Evolutionary conservation across 2,329 filamentous ascomycete genomes (phyloP).

Genomic region (Ceratocystis harringtonii): DNA sequence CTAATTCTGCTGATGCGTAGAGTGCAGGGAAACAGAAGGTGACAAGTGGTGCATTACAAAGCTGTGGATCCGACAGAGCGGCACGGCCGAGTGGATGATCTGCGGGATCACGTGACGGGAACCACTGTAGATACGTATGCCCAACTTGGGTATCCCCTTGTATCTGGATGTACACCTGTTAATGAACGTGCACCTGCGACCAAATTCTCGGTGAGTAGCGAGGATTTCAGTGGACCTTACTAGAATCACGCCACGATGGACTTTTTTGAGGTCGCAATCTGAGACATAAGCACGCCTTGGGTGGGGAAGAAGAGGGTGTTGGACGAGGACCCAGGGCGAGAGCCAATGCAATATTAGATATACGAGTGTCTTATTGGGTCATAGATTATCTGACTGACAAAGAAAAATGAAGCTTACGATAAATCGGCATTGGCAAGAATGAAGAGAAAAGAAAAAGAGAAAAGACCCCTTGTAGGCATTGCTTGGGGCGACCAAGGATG

Average conservation of each 20-base stretch:
- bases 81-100: not conserved
- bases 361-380: not conserved
- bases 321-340: not conserved
- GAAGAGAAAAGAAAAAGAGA: not conserved
- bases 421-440: not conserved
- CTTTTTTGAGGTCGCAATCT: not conserved
- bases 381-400: not conserved
- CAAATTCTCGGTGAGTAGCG: slow-evolving; percentile 3
- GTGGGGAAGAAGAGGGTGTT: not conserved
- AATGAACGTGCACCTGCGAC: not conserved
- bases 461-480: not conserved
- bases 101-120: not conserved
- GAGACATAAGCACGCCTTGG: not conserved
- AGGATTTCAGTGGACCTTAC: not conserved
- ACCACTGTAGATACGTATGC: not conserved
- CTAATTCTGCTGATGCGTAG: not conserved
- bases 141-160: not conserved
- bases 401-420: not conserved
- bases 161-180: not conserved
- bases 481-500: not conserved
- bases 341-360: not conserved
- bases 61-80: not conserved
- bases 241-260: not conserved
- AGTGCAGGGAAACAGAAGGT: not conserved
- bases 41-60: not conserved